These are phyloP conservation scores for Coprinellus aureogranulatus DNA, from an alignment of 768 basidiomycete genomes.

Conservation along the genomic window DNA sequence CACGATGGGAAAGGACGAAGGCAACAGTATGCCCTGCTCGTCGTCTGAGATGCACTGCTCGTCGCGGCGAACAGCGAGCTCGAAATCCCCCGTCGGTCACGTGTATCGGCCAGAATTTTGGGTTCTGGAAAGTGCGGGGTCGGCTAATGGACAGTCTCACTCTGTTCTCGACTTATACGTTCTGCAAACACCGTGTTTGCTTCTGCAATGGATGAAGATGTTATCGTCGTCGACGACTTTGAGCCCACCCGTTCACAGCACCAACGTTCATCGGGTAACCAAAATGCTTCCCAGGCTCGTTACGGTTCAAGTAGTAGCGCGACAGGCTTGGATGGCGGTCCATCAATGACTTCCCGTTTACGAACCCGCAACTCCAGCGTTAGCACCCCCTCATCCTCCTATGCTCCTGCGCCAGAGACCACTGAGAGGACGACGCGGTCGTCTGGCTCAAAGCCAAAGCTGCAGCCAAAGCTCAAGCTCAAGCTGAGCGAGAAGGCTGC, in stretches of 20 bases:
- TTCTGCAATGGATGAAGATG: conserved; percentile 57
- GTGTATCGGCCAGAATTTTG: background rate
- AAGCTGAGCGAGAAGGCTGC: conserved; percentile 84
- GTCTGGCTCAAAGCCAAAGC: conserved; percentile 43
- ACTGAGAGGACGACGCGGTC: conserved; percentile 60
- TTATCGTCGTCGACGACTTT: conserved; percentile 61
- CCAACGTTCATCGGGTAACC: conserved; percentile 31
- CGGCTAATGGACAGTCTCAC: background rate
- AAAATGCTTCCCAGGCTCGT: conserved; percentile 13
- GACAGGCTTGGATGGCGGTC: background rate
- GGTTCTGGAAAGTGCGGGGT: background rate
- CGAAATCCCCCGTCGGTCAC: background rate
- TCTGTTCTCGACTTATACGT: background rate
- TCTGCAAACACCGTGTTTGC: background rate
- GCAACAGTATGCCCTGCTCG: too few species aligned
- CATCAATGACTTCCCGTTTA: conserved; percentile 23
- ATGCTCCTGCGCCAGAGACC: conserved; percentile 19
- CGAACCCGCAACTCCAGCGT: conserved; percentile 31
- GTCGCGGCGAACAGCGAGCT: background rate
- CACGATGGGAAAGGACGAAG: too few species aligned
- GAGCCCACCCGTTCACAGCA: conserved; percentile 37
- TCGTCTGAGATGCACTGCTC: background rate
- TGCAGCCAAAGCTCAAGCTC: conserved; percentile 79
- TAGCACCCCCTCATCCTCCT: background rate
- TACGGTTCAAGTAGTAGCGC: background rate